Percentiles rank a stretch among this genome's conserved stretches.
phyloP scores from a whole-genome alignment of 2,329 filamentous ascomycete genomes.

The Parastagonospora nodorum region DNA sequence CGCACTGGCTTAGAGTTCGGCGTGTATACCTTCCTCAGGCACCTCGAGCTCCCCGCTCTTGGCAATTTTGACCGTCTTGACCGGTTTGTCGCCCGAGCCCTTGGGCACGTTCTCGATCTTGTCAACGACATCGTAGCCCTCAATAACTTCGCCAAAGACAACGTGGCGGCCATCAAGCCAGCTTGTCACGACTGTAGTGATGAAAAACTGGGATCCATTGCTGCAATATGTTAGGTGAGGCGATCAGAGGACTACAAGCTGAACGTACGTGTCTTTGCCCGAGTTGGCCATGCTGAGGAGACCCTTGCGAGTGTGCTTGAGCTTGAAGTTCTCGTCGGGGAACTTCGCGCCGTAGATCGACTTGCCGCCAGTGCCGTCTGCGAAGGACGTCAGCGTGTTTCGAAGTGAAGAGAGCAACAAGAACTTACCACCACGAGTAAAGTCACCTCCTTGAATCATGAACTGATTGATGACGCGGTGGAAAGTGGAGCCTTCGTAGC shows the following conservation, averaged over 20 bases:
- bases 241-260: background rate
- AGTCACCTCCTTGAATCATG: constrained; percentile 81
- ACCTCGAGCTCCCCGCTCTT: constrained; percentile 85
- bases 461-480: constrained; percentile 90
- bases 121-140: constrained; percentile 80
- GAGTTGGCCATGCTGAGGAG: constrained; percentile 70
- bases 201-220: constrained; percentile 89
- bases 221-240: background rate
- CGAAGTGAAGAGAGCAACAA: constrained; percentile 6
- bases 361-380: constrained; percentile 83
- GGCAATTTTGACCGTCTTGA: constrained; percentile 72
- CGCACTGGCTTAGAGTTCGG: constrained; percentile 72
- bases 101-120: constrained; percentile 77
- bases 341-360: constrained; percentile 87
- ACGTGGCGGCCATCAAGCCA: constrained; percentile 87
- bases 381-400: constrained; percentile 41
- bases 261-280: constrained; percentile 73
- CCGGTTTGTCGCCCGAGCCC: constrained; percentile 69
- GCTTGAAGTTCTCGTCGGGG: constrained; percentile 91
- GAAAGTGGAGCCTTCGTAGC: constrained; percentile 81
- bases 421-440: background rate
- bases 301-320: constrained; percentile 86
- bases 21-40: constrained; percentile 89
- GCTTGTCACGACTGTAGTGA: constrained; percentile 79
- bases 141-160: constrained; percentile 86